phyloP scores from a whole-genome alignment of 352 stramenopile genomes.

The Phytophthora aleatoria region DNA sequence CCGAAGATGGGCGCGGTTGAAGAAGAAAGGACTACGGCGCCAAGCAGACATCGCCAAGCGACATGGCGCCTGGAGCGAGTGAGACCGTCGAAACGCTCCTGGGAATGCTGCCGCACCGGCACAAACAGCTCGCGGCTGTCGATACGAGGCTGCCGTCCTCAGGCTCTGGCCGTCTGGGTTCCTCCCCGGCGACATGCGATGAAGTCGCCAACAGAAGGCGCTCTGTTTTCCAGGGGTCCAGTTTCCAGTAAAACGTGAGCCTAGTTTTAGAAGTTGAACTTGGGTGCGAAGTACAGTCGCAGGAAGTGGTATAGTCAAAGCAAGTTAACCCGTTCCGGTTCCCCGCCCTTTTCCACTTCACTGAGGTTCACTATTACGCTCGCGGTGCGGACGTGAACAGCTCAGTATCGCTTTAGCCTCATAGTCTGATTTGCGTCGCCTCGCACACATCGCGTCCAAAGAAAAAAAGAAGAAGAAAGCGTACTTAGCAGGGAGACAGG shows the following conservation, averaged over 20 bases:
- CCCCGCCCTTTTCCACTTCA: slow-evolving; percentile 6
- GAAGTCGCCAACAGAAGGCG: background rate
- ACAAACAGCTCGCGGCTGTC: slow-evolving; percentile 1
- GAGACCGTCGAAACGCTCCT: slow-evolving; percentile 22
- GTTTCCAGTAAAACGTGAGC: slow-evolving; percentile 8
- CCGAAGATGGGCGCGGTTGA: slow-evolving; percentile 26
- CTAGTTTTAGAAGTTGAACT: slow-evolving; percentile 30
- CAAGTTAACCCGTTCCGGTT: slow-evolving; percentile 14
- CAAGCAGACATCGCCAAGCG: slow-evolving; percentile 15
- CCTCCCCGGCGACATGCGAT: background rate
- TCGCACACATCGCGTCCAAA: background rate
- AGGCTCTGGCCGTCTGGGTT: background rate
- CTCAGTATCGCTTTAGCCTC: background rate
- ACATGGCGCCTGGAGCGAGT: slow-evolving; percentile 11
- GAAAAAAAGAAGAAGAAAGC: background rate
- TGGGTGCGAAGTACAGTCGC: slow-evolving; percentile 17
- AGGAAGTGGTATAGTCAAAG: slow-evolving; percentile 7
- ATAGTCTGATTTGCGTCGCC: slow-evolving; percentile 24
- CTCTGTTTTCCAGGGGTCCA: background rate
- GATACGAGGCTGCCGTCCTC: background rate
- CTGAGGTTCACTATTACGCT: slow-evolving; percentile 5
- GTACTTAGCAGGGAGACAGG: slow-evolving; percentile 13
- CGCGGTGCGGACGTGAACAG: slow-evolving; percentile 16
- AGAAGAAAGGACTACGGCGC: slow-evolving; percentile 1
- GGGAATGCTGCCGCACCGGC: slow-evolving; percentile 15